Conservation (phyloP, 495 filamentous ascomycete genomes). For the Cercophora scortea region DNA sequence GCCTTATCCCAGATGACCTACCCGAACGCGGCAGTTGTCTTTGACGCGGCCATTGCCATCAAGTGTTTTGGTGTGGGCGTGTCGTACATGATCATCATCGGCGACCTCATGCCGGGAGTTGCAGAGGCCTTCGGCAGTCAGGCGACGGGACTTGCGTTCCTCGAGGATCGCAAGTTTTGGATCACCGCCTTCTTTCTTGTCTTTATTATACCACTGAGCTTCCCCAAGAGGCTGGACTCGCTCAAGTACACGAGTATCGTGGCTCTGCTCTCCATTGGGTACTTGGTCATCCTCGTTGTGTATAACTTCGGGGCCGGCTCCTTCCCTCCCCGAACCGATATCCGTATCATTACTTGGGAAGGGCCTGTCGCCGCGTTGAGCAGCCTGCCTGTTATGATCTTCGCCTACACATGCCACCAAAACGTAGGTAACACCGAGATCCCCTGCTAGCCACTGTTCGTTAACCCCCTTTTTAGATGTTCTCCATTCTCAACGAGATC, state of each 20-base stretch:
- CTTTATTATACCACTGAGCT: constrained; percentile 88
- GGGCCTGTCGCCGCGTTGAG: constrained; percentile 71
- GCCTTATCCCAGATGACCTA: constrained; percentile 93
- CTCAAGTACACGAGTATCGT: constrained; percentile 95
- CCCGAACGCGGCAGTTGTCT: constrained; percentile 90
- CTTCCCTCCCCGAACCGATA: constrained; percentile 56
- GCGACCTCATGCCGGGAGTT: constrained; percentile 95
- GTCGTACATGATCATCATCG: constrained; percentile 97
- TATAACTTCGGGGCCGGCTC: constrained; percentile 86
- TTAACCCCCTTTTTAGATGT: constrained; percentile 60
- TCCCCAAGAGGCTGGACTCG: constrained; percentile 82
- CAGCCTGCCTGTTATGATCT: constrained; percentile 89
- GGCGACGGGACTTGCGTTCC: constrained; percentile 52
- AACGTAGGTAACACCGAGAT: constrained; percentile 54
- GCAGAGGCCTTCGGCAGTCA: constrained; percentile 59
- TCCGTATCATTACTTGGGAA: constrained; percentile 68
- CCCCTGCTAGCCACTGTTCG: neutral
- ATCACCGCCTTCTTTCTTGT: constrained; percentile 97
- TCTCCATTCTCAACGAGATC: constrained; percentile 95
- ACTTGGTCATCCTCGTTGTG: constrained; percentile 83
- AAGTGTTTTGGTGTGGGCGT: constrained; percentile 98
- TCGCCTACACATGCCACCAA: constrained; percentile 98
- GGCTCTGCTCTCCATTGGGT: constrained; percentile 86
- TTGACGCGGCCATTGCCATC: constrained; percentile 92
- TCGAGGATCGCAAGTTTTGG: constrained; percentile 91